Evolutionary conservation across 139 green algal species (phyloP).

Genomic region (Chlamydomonas schloesseri): DNA sequence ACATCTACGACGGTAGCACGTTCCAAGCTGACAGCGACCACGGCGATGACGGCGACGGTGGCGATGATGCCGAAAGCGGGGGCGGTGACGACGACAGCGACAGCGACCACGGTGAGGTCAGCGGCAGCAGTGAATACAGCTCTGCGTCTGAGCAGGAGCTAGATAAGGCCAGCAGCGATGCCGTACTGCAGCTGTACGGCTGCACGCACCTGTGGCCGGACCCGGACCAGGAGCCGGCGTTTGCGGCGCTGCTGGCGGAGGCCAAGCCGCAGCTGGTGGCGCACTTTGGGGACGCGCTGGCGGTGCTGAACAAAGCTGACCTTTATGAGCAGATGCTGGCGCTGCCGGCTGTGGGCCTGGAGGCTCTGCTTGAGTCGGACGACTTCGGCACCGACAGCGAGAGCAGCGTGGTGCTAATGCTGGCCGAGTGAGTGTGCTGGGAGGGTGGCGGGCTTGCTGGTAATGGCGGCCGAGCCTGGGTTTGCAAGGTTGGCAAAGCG

Average conservation of each 20-base stretch:
- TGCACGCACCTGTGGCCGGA: not conserved
- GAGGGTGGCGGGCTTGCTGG: no score
- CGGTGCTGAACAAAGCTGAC: not conserved
- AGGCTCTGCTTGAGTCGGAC: constrained; percentile 27
- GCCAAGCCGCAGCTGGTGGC: not conserved
- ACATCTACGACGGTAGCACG: no score
- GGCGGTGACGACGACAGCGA: no score
- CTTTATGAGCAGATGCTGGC: not conserved
- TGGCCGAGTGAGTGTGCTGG: not conserved
- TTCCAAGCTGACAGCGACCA: no score
- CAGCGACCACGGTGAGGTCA: no score
- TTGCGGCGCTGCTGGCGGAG: not conserved
- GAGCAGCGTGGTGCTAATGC: constrained; percentile 8
- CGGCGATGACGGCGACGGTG: no score
- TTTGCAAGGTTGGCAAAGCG: no score
- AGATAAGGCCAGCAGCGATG: no score
- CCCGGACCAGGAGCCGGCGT: not conserved
- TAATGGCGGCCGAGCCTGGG: no score
- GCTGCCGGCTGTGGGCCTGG: not conserved
- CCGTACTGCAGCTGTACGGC: constrained; percentile 19
- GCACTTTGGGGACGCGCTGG: not conserved
- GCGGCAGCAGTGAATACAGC: no score
- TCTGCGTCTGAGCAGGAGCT: not conserved
- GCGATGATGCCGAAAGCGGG: no score
- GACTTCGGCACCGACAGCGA: constrained; percentile 13